Conservation (phyloP, 495 filamentous ascomycete species). For the Podospora didyma region DNA sequence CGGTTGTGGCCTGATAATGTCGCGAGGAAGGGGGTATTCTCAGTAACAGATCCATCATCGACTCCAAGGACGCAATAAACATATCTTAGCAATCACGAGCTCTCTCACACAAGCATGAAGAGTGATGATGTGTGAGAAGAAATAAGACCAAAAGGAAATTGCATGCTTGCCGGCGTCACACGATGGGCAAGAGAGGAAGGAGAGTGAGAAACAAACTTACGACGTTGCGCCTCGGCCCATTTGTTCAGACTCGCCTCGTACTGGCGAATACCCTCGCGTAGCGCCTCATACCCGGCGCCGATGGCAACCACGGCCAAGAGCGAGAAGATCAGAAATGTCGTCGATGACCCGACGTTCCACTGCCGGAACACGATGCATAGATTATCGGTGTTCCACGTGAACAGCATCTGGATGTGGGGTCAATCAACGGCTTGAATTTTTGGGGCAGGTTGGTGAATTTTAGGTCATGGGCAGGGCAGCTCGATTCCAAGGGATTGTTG, state of each 20-base stretch:
- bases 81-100: neutral
- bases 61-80: constrained; percentile 19
- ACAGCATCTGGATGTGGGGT: constrained; percentile 99
- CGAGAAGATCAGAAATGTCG: constrained; percentile 69
- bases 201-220: constrained; percentile 42
- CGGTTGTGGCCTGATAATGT: constrained; percentile 47
- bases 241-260: constrained; percentile 65
- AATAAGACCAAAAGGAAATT: neutral
- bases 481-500: too few species aligned
- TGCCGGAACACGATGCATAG: constrained; percentile 92
- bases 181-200: constrained; percentile 3
- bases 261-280: constrained; percentile 68
- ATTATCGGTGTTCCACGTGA: constrained; percentile 88
- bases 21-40: constrained; percentile 44
- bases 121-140: neutral
- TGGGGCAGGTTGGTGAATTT: too few species aligned
- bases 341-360: constrained; percentile 72
- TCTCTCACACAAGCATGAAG: too few species aligned
- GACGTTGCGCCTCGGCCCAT: constrained; percentile 46
- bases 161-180: constrained; percentile 3
- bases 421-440: too few species aligned
- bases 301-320: constrained; percentile 77
- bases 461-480: too few species aligned
- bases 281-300: constrained; percentile 84
- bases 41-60: constrained; percentile 52